phyloP scores from a whole-genome alignment of 164 flowering plant species.

The Amborella trichopoda region DNA sequence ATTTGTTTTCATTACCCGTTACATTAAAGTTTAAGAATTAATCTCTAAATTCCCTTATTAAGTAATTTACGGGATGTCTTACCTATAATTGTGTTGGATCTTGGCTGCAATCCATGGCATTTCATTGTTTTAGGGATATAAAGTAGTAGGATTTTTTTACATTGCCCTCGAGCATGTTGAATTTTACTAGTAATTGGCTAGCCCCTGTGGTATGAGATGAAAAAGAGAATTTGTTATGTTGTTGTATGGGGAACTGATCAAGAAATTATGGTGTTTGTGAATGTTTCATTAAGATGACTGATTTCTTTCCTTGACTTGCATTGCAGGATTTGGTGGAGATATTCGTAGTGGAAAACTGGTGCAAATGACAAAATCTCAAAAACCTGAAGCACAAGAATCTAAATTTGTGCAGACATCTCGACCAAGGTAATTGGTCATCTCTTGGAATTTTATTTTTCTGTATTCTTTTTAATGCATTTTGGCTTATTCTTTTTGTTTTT shows the following conservation, averaged over 20 bases:
- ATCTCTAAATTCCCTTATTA: too few species aligned
- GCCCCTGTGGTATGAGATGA: background rate
- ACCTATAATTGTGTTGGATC: too few species aligned
- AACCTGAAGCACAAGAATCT: constrained; percentile 21
- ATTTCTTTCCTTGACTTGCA: too few species aligned
- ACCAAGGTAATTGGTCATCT: constrained; percentile 7
- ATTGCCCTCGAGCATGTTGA: background rate
- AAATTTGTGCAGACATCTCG: constrained; percentile 18
- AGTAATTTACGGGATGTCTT: too few species aligned
- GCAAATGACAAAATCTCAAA: constrained; percentile 48
- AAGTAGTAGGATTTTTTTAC: too few species aligned
- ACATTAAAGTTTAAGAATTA: too few species aligned
- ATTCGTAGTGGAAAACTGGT: constrained; percentile 1
- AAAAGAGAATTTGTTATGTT: constrained; percentile 4
- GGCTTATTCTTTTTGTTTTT: background rate
- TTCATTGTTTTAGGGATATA: too few species aligned
- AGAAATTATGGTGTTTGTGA: too few species aligned
- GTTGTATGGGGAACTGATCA: constrained; percentile 13
- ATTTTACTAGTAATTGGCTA: background rate
- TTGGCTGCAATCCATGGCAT: too few species aligned
- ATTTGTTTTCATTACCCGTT: too few species aligned
- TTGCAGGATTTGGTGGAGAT: constrained; percentile 1
- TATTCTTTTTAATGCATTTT: background rate
- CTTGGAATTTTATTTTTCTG: background rate
- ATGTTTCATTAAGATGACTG: too few species aligned